These are phyloP conservation scores for Globisporangium irregulare DNA, from an alignment of 352 stramenopile genomes.

Conservation along the genomic window DNA sequence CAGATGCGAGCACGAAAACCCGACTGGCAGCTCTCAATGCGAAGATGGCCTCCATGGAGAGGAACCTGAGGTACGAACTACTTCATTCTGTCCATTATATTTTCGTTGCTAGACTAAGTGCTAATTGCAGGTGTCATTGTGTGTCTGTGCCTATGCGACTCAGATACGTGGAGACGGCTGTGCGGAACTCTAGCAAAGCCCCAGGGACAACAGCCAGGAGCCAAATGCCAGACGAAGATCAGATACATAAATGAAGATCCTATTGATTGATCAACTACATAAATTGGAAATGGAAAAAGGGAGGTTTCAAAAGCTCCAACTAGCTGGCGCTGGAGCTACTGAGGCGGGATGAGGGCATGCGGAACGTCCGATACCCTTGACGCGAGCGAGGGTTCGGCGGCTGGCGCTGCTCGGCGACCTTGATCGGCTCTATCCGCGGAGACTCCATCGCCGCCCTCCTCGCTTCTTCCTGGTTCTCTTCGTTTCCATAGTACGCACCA, in stretches of 20 bases:
- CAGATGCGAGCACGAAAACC: conserved; percentile 43
- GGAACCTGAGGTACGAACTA: conserved; percentile 30
- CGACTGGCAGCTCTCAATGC: conserved; percentile 37
- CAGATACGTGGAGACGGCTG: conserved; percentile 41
- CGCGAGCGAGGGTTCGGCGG: conserved; percentile 43
- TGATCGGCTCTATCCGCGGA: conserved; percentile 39
- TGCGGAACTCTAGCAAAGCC: conserved; percentile 18
- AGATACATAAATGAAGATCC: not conserved
- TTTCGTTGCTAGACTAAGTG: conserved; percentile 3
- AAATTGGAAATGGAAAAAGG: not conserved
- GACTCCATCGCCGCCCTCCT: conserved; percentile 27
- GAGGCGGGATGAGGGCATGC: conserved; percentile 30
- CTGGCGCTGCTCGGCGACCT: conserved; percentile 45
- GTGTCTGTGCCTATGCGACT: not conserved
- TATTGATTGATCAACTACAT: too few relatives aligned
- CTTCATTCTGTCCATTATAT: not conserved
- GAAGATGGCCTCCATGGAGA: conserved; percentile 46
- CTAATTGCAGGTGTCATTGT: not conserved
- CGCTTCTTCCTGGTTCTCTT: conserved; percentile 20
- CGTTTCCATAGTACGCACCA: not conserved
- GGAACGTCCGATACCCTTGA: conserved; percentile 51
- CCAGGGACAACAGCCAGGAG: not conserved
- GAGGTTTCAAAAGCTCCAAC: not conserved
- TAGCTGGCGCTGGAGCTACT: conserved; percentile 13
- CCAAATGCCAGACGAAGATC: not conserved